Evolutionary conservation across 169 alveolate species (phyloP).

Genomic region (Babesia bovis): DNA sequence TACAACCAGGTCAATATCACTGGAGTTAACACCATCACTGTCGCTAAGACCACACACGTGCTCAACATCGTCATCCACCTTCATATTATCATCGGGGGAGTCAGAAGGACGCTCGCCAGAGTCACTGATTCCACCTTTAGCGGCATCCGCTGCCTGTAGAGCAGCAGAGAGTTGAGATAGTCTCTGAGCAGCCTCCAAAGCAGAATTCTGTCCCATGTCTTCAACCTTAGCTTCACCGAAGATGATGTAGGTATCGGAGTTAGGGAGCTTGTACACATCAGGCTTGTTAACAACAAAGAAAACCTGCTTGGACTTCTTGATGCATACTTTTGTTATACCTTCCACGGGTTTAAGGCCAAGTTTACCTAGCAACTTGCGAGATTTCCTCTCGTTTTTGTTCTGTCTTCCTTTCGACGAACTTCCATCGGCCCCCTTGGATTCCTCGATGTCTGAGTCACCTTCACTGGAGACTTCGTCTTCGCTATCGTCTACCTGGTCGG

Average conservation of each 20-base stretch:
- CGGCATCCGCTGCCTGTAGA: slow-evolving; percentile 30
- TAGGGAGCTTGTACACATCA: slow-evolving; percentile 90
- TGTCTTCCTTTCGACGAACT: slow-evolving; percentile 36
- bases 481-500: slow-evolving; percentile 50
- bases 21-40: slow-evolving; percentile 7
- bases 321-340: slow-evolving; percentile 89
- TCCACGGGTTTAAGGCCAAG: slow-evolving; percentile 90
- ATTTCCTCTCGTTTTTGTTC: slow-evolving; percentile 93
- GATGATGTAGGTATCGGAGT: slow-evolving; percentile 91
- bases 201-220: slow-evolving; percentile 81
- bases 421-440: slow-evolving; percentile 48
- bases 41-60: slow-evolving; percentile 6
- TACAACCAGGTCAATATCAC: slow-evolving; percentile 87
- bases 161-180: slow-evolving; percentile 62
- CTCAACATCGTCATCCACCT: neutral
- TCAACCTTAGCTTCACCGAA: slow-evolving; percentile 96
- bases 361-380: slow-evolving; percentile 89
- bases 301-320: slow-evolving; percentile 89
- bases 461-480: slow-evolving; percentile 52
- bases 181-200: slow-evolving; percentile 76
- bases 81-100: neutral
- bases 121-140: neutral
- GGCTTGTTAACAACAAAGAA: slow-evolving; percentile 90
- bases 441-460: slow-evolving; percentile 60
- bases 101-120: slow-evolving; percentile 17